phyloP scores from a whole-genome alignment of 2,329 filamentous ascomycete genomes.

The Raffaelea deltoideospora region DNA sequence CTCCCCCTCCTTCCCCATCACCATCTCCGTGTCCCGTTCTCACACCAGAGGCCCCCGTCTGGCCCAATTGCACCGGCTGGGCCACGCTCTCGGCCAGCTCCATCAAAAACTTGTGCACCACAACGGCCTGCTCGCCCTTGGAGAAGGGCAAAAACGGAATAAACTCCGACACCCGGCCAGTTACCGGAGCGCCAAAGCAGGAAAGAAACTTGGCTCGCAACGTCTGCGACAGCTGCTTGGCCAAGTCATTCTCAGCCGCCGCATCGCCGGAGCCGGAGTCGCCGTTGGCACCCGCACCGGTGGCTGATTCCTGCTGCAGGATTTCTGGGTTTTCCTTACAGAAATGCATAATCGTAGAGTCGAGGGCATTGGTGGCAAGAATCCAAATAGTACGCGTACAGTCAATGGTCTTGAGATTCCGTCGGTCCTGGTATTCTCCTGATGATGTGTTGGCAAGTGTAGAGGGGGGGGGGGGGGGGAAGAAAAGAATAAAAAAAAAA shows the following conservation, averaged over 20 bases:
- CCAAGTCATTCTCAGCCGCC: background rate
- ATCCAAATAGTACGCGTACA: constrained; percentile 6
- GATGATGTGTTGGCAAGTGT: too few species aligned
- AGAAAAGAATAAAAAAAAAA: too few species aligned
- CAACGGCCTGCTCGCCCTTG: constrained; percentile 5
- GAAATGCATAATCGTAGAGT: constrained; percentile 4
- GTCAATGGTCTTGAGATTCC: background rate
- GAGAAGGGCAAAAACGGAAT: constrained; percentile 7
- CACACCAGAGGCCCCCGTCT: too few species aligned
- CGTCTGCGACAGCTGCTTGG: background rate
- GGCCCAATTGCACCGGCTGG: constrained; percentile 1
- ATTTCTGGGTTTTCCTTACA: constrained; percentile 3
- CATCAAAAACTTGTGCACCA: constrained; percentile 5
- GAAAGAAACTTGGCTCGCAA: constrained; percentile 1
- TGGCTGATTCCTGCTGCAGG: background rate
- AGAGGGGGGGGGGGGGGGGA: too few species aligned
- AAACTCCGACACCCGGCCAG: constrained; percentile 5
- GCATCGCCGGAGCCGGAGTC: too few species aligned
- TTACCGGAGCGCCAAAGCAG: constrained; percentile 5
- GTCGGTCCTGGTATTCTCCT: constrained; percentile 7
- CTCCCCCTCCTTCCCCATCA: background rate
- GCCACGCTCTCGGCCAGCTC: constrained; percentile 1
- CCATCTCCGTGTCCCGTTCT: too few species aligned
- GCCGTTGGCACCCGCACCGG: too few species aligned
- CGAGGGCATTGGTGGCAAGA: constrained; percentile 6